A percentile compares a stretch with the other conserved stretches of the same genome.
Evolutionary conservation across 164 flowering plant species (phyloP).

Genomic region (Vitis vinifera): DNA sequence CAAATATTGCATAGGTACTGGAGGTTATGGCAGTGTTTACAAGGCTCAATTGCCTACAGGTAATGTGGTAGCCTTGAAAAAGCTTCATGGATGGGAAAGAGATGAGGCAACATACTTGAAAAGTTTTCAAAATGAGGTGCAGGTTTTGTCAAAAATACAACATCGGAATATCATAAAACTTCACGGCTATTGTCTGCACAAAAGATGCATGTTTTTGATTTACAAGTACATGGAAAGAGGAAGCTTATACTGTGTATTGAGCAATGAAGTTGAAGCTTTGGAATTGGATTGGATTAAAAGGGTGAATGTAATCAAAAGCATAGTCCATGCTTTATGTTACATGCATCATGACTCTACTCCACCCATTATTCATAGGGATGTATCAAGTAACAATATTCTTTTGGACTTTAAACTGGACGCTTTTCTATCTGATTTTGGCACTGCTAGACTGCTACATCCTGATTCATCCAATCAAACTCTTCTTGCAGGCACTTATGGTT

Average conservation of each 20-base stretch:
- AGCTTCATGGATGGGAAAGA: background rate
- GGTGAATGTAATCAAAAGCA: background rate
- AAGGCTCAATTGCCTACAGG: background rate
- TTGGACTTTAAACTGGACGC: background rate
- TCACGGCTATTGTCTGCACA: background rate
- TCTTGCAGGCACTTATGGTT: background rate
- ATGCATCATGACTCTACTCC: background rate
- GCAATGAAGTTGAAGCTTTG: background rate
- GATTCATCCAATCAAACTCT: background rate
- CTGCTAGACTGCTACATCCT: background rate
- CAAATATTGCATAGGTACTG: too few species aligned
- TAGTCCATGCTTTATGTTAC: background rate
- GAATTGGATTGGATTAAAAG: background rate
- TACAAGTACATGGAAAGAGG: background rate
- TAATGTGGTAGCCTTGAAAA: background rate
- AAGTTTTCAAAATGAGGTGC: background rate
- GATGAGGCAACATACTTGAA: background rate
- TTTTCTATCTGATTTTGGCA: background rate
- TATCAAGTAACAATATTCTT: background rate
- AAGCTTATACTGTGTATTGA: background rate
- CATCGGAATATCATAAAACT: background rate
- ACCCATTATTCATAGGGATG: background rate
- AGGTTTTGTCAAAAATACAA: background rate
- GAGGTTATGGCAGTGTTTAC: too few species aligned
- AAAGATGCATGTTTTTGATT: background rate